These are phyloP conservation scores for Microdochium bolleyi DNA, from an alignment of 2,329 filamentous ascomycete species.

Conservation along the genomic window DNA sequence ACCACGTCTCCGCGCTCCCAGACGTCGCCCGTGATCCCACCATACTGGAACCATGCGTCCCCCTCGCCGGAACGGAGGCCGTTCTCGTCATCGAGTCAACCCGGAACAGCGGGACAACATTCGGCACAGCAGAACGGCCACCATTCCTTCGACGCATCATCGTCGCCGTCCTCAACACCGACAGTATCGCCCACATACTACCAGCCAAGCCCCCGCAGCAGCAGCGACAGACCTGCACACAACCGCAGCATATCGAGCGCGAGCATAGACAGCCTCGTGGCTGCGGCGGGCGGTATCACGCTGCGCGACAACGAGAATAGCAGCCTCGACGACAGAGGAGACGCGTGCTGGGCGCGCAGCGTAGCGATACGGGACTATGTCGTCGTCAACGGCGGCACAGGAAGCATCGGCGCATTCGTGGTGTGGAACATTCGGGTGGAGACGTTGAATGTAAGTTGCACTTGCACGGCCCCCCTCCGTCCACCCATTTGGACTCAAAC, in stretches of 20 bases:
- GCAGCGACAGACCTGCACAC: constrained; percentile 15
- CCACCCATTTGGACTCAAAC: too few species aligned
- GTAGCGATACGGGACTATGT: constrained; percentile 51
- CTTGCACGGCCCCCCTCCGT: too few species aligned
- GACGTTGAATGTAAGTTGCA: constrained; percentile 72
- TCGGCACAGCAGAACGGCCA: neutral
- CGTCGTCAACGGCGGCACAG: constrained; percentile 46
- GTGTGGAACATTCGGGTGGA: constrained; percentile 89
- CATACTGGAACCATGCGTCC: neutral
- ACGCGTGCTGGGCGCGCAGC: constrained; percentile 56
- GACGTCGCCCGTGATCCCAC: neutral
- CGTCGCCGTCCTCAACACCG: neutral
- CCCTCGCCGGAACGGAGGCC: neutral
- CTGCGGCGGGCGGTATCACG: constrained; percentile 42
- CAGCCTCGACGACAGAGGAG: constrained; percentile 30
- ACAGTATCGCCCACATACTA: neutral
- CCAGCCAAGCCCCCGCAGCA: neutral
- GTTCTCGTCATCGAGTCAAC: neutral
- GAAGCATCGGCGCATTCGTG: constrained; percentile 76
- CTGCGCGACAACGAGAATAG: constrained; percentile 54
- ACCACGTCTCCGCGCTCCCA: neutral
- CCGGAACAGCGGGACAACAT: neutral
- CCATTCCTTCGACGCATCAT: neutral
- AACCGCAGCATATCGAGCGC: constrained; percentile 34
- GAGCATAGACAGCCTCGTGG: constrained; percentile 36